Conservation (phyloP, 116 monocot genomes). For the Dioscorea cayenensis region DNA sequence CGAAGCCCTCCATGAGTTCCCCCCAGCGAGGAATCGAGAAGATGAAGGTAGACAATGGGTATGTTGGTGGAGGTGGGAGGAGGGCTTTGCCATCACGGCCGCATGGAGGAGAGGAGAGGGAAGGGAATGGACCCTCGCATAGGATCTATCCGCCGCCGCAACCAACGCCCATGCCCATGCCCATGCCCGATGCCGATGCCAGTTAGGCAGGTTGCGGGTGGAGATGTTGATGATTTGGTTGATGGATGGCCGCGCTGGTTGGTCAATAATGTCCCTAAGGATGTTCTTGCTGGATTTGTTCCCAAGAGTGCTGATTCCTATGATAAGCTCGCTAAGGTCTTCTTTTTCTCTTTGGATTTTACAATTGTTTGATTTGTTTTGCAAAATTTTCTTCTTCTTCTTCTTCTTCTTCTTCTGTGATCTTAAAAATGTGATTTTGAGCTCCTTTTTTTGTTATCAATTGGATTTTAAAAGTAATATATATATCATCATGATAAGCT, state of each 20-base stretch:
- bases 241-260: slow-evolving; percentile 60
- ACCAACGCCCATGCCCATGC: background rate
- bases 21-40: slow-evolving; percentile 10
- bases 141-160: background rate
- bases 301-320: slow-evolving; percentile 50
- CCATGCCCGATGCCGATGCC: slow-evolving; percentile 2
- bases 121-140: too few species aligned
- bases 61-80: background rate
- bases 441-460: too few species aligned
- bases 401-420: background rate
- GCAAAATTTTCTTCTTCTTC: background rate
- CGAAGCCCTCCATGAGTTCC: slow-evolving; percentile 11
- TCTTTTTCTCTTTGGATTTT: background rate
- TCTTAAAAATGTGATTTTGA: too few species aligned
- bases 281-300: slow-evolving; percentile 39
- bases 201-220: background rate
- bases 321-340: slow-evolving; percentile 47
- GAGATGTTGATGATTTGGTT: slow-evolving; percentile 18
- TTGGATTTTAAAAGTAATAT: too few species aligned
- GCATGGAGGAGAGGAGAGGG: background rate
- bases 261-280: slow-evolving; percentile 25
- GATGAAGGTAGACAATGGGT: slow-evolving; percentile 17
- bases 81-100: background rate
- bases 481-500: too few species aligned
- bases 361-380: background rate